Percentiles rank a stretch among this genome's conserved stretches.
Conservation (phyloP, 805 yeast genomes). For the Diddensiella transvaalensis region DNA sequence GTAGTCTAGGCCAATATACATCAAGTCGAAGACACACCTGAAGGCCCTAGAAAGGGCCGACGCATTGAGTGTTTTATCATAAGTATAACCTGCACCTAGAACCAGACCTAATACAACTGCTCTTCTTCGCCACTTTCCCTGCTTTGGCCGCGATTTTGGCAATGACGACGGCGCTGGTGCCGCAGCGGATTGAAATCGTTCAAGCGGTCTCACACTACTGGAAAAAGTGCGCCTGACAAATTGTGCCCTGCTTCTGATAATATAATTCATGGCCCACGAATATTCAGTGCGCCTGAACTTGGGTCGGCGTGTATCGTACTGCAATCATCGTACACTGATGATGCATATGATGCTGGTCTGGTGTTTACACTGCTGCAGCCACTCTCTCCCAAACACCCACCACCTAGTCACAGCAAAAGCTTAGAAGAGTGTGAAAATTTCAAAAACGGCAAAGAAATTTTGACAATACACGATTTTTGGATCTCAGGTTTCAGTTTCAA, state of each 20-base stretch:
- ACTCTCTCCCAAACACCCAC: too few relatives aligned
- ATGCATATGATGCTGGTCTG: too few relatives aligned
- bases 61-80: conserved; percentile 43
- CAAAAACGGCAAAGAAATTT: not conserved
- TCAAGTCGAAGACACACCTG: conserved; percentile 47
- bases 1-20: conserved; percentile 58
- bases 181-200: conserved; percentile 10
- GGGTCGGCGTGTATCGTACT: too few relatives aligned
- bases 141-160: conserved; percentile 13
- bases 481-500: too few relatives aligned
- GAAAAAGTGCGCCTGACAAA: too few relatives aligned
- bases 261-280: too few relatives aligned
- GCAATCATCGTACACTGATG: too few relatives aligned
- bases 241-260: too few relatives aligned
- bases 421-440: not conserved
- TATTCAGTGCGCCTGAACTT: too few relatives aligned
- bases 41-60: conserved; percentile 51
- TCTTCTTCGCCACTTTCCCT: conserved; percentile 16
- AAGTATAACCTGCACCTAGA: conserved; percentile 26
- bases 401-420: too few relatives aligned
- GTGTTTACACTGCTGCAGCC: too few relatives aligned
- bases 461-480: too few relatives aligned
- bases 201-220: not conserved
- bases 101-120: conserved; percentile 15
- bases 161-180: conserved; percentile 18